Evolutionary conservation across 2,329 filamentous ascomycete species (phyloP), one percentile per base, ranked within the genome.

Genomic region (Verticillium klebahnii): DNA sequence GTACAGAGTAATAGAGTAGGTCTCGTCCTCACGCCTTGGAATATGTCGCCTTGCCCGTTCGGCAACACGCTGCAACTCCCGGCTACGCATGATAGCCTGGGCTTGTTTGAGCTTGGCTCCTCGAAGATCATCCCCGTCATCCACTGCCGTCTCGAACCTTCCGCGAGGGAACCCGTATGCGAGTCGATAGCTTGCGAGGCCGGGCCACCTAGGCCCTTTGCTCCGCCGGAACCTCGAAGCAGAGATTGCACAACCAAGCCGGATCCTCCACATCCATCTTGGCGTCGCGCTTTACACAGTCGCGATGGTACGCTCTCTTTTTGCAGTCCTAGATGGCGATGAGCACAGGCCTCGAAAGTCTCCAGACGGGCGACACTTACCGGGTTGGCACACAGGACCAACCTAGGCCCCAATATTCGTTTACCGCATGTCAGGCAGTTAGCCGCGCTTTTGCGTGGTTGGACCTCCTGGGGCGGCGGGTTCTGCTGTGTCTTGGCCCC

Each of bases 381-480:
- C 73, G 78, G 75, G 64, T 83, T 83, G 5, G 76, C 72, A 68
- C 83, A 86, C 31, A 84, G 69, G 34, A 85, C 70, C 65, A 81
- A 72, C 12, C 73, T 75, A 3, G 81, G 78, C 2, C 81, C 80
- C 25, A 79, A 72, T 25, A 83, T 81, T 5, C 78, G 76, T 55
- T 80, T 74, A 12, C 78, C 77, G 64, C 83, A 86, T 15, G 80
- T 67, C 2, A 71, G 72, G 64, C 82, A 84, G 55, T 82, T 81
- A 37, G 75, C 78, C 23, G 74, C 69, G 23, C 77, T 78, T 66
- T 75, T 80, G 62, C 75, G 74, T 50, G 76, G 74, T 61, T 77
- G 76, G 2, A 73, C 69, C 23, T 71, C 70, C 31, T 70, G 70
- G 17, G 72, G 69, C 17, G 73, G 72, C 58, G 54, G 29, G 8